Evolutionary conservation across 345 rosid species (phyloP), one percentile per base, ranked within the genome.

Genomic region (Lumnitzera littorea): DNA sequence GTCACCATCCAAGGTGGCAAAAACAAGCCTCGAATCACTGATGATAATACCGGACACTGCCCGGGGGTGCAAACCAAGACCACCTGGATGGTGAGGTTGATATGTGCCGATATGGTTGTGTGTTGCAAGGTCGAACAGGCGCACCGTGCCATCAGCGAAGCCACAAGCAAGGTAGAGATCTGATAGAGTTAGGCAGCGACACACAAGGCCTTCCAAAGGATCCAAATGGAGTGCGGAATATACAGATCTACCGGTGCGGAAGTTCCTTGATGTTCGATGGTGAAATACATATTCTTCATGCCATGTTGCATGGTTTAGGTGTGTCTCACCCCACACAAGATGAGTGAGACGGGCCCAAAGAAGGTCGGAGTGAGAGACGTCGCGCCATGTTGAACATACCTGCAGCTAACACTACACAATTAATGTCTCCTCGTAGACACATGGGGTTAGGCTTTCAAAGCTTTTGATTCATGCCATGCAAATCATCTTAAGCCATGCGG

Each of bases 371-470:
- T 78, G 86, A 10, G 91, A 90, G 2, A 90, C 80, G 0, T 91
- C 86, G 9, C 76, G 94, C 99, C 99, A 94, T 74, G 94, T 94
- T 62, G 95, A 74, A 56, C 96, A 90, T 0, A 91, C 97, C 97
- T 91, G 73, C 63, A 57, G 50, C 48, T 43, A 29, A 1, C 53
- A 23, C n/a, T 36, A 36, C 43, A 5, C 43, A 36, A 36, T 36
- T 9, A 36, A 36, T 36, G 43, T 36, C 11, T 36, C 43, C 43
- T 36, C 11, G 7, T 36, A 36, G 7, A 36, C 7, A 36, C 43
- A 36, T 20, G 31, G 9, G 1, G 1, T 36, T 4, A 36, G 10
- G 43, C 9, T 36, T 36, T 36, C 10, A 36, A 36, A 36, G 43
- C 43, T 36, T 36, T 4, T 36, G 7, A 36, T 36, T 36, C 43